Evolutionary conservation across 2,329 filamentous ascomycete species (phyloP).

Genomic region (Xylariaceae sp.): DNA sequence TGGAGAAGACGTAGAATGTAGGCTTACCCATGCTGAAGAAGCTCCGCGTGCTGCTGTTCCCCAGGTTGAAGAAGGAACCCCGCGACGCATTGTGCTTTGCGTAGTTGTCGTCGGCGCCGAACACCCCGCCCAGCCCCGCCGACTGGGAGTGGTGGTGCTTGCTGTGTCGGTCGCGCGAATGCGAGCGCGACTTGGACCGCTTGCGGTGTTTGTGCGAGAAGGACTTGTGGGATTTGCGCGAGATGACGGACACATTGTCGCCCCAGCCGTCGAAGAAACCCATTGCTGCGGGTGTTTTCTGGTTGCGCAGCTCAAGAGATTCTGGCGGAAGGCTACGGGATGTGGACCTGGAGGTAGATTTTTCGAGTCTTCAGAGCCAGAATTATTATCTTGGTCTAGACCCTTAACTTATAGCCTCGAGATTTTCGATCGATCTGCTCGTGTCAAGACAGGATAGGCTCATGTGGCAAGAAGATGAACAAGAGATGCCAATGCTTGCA

Average conservation of each 20-base stretch:
- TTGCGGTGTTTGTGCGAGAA: constrained; percentile 36
- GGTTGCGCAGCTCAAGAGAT: background rate
- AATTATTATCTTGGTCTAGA: no score
- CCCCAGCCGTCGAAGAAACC: constrained; percentile 41
- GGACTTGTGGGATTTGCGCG: constrained; percentile 36
- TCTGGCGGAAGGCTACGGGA: background rate
- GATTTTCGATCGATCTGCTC: background rate
- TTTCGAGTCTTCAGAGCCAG: no score
- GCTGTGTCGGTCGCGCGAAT: constrained; percentile 36
- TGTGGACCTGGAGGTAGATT: background rate
- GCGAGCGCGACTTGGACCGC: constrained; percentile 29
- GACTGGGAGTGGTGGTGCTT: constrained; percentile 34
- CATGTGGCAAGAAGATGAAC: background rate
- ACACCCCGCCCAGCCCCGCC: constrained; percentile 28
- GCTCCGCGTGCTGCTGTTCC: constrained; percentile 41
- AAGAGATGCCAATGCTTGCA: constrained; percentile 4
- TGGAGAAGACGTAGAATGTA: background rate
- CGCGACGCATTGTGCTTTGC: constrained; percentile 34
- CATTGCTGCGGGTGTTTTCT: constrained; percentile 28
- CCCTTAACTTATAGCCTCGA: background rate
- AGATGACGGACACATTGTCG: constrained; percentile 42
- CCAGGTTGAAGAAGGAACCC: constrained; percentile 41
- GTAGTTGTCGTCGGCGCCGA: constrained; percentile 33
- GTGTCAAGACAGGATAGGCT: background rate
- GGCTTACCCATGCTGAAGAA: constrained; percentile 41